These are phyloP conservation scores for Acanthamoeba culbertsoni DNA, from an alignment of 208 protist species.

Conservation along the genomic window DNA sequence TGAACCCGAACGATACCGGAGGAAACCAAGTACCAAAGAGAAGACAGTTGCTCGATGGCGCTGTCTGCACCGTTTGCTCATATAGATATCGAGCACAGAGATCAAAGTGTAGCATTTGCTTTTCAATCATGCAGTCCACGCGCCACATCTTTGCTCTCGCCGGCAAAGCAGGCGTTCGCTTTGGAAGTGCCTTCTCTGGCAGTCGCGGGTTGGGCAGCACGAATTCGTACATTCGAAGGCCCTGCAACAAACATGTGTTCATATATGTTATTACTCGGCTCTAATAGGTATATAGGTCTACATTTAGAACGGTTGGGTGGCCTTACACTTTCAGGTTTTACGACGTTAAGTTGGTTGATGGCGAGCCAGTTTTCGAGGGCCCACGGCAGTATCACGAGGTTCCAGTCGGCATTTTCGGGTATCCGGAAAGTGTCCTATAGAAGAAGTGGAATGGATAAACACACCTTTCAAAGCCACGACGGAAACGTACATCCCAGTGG, in stretches of 20 bases:
- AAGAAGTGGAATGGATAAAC: background rate
- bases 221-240: background rate
- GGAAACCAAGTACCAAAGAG: too few relatives aligned
- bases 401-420: background rate
- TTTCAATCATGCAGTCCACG: background rate
- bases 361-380: background rate
- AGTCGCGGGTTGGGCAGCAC: constrained; percentile 7
- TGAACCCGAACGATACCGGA: too few relatives aligned
- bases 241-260: background rate
- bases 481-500: constrained; percentile 7
- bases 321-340: background rate
- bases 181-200: background rate
- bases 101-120: background rate
- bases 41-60: background rate
- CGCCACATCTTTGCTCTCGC: background rate
- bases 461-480: background rate
- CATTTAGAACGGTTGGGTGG: background rate
- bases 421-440: background rate
- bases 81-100: background rate
- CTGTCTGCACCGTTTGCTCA: background rate
- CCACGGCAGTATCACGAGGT: constrained; percentile 2
- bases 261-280: background rate
- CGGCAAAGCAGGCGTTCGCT: background rate
- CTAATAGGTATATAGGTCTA: too few relatives aligned
- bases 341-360: background rate